Conservation (phyloP, 2,329 filamentous ascomycete genomes). For the Pseudomassariella vexata region DNA sequence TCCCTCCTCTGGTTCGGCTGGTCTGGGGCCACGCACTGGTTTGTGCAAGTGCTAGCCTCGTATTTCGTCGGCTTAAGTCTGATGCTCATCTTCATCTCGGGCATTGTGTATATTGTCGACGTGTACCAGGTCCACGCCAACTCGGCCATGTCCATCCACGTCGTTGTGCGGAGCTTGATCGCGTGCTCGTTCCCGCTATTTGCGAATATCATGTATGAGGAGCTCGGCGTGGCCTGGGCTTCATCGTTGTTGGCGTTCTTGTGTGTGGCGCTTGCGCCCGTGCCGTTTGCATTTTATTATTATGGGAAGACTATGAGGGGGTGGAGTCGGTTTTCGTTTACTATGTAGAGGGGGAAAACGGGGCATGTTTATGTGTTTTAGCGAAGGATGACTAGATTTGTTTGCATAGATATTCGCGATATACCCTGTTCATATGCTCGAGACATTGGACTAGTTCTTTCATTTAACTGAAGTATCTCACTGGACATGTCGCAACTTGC, state of each 20-base stretch:
- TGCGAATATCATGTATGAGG: constrained; percentile 12
- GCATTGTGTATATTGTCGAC: constrained; percentile 15
- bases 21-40: constrained; percentile 27
- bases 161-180: constrained; percentile 13
- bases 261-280: constrained; percentile 9
- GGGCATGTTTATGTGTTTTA: too few species aligned
- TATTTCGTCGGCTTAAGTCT: constrained; percentile 13
- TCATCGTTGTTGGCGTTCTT: constrained; percentile 14
- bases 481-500: too few species aligned
- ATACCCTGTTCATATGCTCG: too few species aligned
- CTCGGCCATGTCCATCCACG: constrained; percentile 16
- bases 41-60: constrained; percentile 12
- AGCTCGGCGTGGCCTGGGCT: constrained; percentile 13
- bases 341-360: too few species aligned
- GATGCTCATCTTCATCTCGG: constrained; percentile 14
- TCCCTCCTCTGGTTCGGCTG: constrained; percentile 48
- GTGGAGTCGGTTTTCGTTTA: constrained; percentile 9
- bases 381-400: too few species aligned
- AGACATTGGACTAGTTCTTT: too few species aligned
- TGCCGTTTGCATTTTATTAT: constrained; percentile 9
- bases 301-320: constrained; percentile 10
- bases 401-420: too few species aligned
- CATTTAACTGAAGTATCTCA: too few species aligned
- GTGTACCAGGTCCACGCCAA: constrained; percentile 13
- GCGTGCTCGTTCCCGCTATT: constrained; percentile 15